Percentiles rank a stretch among this genome's conserved stretches.
These are phyloP conservation scores for Ajuga reptans DNA, from an alignment of 305 asterid species.

Conservation along the genomic window DNA sequence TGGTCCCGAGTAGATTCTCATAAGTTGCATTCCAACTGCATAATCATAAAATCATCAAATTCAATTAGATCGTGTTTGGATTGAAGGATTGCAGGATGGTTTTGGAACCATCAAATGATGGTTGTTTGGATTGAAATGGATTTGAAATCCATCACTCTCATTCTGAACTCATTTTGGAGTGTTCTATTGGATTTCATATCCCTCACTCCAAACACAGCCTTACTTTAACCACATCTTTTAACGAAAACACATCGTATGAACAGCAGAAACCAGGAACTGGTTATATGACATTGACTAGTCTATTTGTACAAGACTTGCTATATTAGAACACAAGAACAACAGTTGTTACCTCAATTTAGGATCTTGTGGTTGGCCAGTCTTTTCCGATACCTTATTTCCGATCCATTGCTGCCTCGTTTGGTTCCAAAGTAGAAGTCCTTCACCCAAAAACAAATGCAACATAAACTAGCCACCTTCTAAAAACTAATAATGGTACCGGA, in stretches of 20 bases:
- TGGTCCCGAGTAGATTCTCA: slow-evolving; percentile 69
- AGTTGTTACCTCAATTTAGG: slow-evolving; percentile 51
- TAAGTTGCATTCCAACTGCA: slow-evolving; percentile 71
- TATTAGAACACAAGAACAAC: slow-evolving; percentile 3
- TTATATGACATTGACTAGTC: neutral
- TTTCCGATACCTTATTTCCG: slow-evolving; percentile 51
- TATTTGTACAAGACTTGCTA: neutral
- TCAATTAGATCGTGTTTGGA: neutral
- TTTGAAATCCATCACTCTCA: neutral
- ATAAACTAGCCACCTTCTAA: neutral
- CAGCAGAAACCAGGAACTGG: neutral
- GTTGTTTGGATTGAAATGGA: neutral
- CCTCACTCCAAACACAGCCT: neutral
- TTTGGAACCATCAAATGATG: too few species aligned
- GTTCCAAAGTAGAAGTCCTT: slow-evolving; percentile 83
- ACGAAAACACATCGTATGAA: neutral
- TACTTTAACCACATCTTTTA: neutral
- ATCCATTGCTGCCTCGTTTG: slow-evolving; percentile 84
- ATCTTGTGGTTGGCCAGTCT: slow-evolving; percentile 39
- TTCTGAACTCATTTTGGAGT: neutral
- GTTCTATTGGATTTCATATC: neutral
- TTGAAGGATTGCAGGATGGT: neutral
- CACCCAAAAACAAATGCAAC: neutral
- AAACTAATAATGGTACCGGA: neutral
- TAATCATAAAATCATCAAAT: neutral